A percentile compares a stretch with the other conserved stretches of the same genome.
These are phyloP conservation scores for Flaveria brownii DNA, from an alignment of 129 eudicot species.

Conservation along the genomic window DNA sequence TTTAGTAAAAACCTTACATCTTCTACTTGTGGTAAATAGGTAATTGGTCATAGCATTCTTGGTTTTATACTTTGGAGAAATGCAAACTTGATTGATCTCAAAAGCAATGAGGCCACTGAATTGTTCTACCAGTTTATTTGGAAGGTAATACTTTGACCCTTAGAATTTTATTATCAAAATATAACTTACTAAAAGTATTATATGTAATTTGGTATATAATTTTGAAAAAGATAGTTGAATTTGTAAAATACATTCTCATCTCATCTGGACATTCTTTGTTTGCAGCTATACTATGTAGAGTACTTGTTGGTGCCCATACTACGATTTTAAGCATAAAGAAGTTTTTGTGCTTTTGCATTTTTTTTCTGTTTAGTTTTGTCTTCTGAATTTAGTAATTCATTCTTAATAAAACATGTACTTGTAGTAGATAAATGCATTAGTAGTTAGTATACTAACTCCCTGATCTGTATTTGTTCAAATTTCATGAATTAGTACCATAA, in stretches of 20 bases:
- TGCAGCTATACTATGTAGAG: slow-evolving; percentile 36
- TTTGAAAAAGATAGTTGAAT: not conserved
- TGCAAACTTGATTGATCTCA: slow-evolving; percentile 34
- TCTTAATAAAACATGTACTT: not conserved
- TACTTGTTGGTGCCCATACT: slow-evolving; percentile 38
- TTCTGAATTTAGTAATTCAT: not conserved
- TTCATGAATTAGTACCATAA: no score
- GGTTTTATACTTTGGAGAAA: slow-evolving; percentile 38
- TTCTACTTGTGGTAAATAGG: slow-evolving; percentile 29
- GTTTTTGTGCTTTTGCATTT: not conserved
- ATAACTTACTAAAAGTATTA: not conserved
- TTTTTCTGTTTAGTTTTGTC: not conserved
- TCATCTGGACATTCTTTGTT: not conserved
- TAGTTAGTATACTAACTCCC: no score
- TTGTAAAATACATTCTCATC: not conserved
- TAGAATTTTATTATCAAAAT: not conserved
- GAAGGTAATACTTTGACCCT: slow-evolving; percentile 29
- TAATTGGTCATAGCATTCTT: slow-evolving; percentile 30
- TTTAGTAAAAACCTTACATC: not conserved
- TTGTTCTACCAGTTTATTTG: slow-evolving; percentile 37
- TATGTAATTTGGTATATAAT: not conserved
- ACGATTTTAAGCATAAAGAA: slow-evolving; percentile 32
- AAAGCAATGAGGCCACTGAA: slow-evolving; percentile 30
- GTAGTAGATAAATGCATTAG: not conserved
- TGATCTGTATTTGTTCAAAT: no score